phyloP scores from a whole-genome alignment of 441 rosid species.

The Corymbia citriodora region DNA sequence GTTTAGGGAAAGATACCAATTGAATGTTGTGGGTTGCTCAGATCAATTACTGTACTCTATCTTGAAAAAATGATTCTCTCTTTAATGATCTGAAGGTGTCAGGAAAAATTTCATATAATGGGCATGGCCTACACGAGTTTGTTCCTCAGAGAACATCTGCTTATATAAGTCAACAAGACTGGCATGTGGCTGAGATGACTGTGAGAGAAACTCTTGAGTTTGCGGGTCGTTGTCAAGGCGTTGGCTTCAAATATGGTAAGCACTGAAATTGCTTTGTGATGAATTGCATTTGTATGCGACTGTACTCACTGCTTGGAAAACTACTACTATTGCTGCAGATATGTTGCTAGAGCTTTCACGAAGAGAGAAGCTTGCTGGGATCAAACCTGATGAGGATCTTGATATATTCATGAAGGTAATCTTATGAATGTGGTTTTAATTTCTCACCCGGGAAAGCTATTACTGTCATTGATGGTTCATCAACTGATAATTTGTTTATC shows the following conservation, averaged over 20 bases:
- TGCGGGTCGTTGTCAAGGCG: conserved; percentile 96
- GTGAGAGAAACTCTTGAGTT: conserved; percentile 87
- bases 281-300: background rate
- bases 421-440: background rate
- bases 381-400: conserved; percentile 98
- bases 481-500: conserved; percentile 9
- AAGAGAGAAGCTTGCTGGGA: conserved; percentile 89
- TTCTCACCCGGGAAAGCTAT: background rate
- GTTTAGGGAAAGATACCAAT: background rate
- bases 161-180: conserved; percentile 94
- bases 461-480: background rate
- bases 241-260: conserved; percentile 91
- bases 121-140: conserved; percentile 71
- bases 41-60: background rate
- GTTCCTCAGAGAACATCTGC: conserved; percentile 94
- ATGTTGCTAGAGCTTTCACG: conserved; percentile 94
- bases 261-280: background rate
- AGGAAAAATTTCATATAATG: conserved; percentile 81
- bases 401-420: conserved; percentile 97
- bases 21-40: background rate
- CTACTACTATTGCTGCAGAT: conserved; percentile 37
- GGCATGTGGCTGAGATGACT: conserved; percentile 96
- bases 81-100: conserved; percentile 42
- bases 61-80: background rate
- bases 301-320: conserved; percentile 19